A percentile compares a stretch with the other conserved stretches of the same genome.
These are phyloP conservation scores for Peronosclerospora sorghi DNA, from an alignment of 352 stramenopile genomes.

Conservation along the genomic window DNA sequence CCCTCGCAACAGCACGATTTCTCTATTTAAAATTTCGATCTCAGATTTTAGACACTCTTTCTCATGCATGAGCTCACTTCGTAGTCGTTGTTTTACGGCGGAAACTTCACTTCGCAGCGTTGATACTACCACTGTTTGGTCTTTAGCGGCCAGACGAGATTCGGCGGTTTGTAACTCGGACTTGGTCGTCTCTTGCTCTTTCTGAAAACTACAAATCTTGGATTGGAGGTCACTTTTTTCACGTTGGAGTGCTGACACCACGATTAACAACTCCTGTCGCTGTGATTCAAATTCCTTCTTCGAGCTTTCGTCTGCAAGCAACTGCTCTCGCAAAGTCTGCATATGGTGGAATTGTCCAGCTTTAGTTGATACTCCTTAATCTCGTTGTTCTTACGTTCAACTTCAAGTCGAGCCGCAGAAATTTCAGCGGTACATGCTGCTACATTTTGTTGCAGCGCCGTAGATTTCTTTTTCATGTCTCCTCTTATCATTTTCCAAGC, in stretches of 20 bases:
- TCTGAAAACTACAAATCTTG: slow-evolving; percentile 14
- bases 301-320: slow-evolving; percentile 32
- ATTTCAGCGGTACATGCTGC: slow-evolving; percentile 10
- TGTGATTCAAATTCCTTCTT: slow-evolving; percentile 35
- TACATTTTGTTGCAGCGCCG: slow-evolving; percentile 32
- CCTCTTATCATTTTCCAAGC: slow-evolving; percentile 21
- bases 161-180: slow-evolving; percentile 28
- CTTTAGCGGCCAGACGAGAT: slow-evolving; percentile 30
- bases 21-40: slow-evolving; percentile 27
- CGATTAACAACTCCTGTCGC: slow-evolving; percentile 27
- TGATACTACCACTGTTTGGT: slow-evolving; percentile 42
- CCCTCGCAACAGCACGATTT: slow-evolving; percentile 26
- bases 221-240: slow-evolving; percentile 27
- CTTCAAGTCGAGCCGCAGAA: slow-evolving; percentile 20
- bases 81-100: slow-evolving; percentile 46
- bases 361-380: slow-evolving; percentile 45
- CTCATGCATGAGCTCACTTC: slow-evolving; percentile 52
- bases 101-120: slow-evolving; percentile 52
- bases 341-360: slow-evolving; percentile 29
- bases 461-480: slow-evolving; percentile 17
- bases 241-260: slow-evolving; percentile 30
- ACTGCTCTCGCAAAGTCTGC: slow-evolving; percentile 32
- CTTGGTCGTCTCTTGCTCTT: slow-evolving; percentile 17
- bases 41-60: slow-evolving; percentile 33
- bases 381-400: slow-evolving; percentile 32